Percentiles rank a stretch among this genome's conserved stretches.
phyloP scores from a whole-genome alignment of 2,329 filamentous ascomycete species.

The Ramichloridium luteum region DNA sequence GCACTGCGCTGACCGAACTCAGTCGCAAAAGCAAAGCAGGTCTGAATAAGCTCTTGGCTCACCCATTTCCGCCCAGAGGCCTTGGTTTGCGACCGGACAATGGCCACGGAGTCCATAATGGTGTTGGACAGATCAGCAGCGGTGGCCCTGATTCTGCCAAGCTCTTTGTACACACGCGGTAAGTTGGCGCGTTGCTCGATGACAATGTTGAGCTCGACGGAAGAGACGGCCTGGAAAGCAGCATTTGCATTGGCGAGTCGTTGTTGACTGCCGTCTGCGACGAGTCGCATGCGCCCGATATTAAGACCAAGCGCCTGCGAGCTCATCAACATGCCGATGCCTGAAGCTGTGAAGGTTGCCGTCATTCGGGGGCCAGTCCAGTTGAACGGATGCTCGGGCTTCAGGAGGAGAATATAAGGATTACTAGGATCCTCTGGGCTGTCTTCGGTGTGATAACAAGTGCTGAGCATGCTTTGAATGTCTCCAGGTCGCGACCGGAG shows the following conservation, averaged over 20 bases:
- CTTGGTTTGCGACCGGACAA: conserved; percentile 72
- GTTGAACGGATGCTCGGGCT: conserved; percentile 62
- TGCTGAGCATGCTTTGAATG: conserved; percentile 75
- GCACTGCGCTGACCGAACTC: conserved; percentile 94
- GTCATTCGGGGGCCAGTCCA: conserved; percentile 70
- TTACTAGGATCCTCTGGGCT: conserved; percentile 60
- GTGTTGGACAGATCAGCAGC: conserved; percentile 94
- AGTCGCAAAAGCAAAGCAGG: conserved; percentile 96
- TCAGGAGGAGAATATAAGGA: conserved; percentile 74
- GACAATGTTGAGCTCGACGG: conserved; percentile 74
- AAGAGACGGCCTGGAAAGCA: conserved; percentile 68
- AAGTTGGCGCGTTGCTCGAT: conserved; percentile 90
- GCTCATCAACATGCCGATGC: conserved; percentile 59
- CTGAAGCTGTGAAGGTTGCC: conserved; percentile 7
- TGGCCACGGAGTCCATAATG: conserved; percentile 97
- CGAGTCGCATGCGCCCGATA: conserved; percentile 70
- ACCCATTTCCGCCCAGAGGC: conserved; percentile 47
- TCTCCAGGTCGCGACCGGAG: conserved; percentile 65
- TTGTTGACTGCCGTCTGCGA: conserved; percentile 74
- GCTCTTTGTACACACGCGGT: conserved; percentile 75
- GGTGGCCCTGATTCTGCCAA: conserved; percentile 90
- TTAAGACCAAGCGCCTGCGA: conserved; percentile 62
- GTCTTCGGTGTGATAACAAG: conserved; percentile 59
- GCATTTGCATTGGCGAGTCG: conserved; percentile 67
- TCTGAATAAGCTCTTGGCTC: conserved; percentile 92